Base-by-base conservation (phyloP, 305 asterid species). In the Fraxinus baroniana region DNA sequence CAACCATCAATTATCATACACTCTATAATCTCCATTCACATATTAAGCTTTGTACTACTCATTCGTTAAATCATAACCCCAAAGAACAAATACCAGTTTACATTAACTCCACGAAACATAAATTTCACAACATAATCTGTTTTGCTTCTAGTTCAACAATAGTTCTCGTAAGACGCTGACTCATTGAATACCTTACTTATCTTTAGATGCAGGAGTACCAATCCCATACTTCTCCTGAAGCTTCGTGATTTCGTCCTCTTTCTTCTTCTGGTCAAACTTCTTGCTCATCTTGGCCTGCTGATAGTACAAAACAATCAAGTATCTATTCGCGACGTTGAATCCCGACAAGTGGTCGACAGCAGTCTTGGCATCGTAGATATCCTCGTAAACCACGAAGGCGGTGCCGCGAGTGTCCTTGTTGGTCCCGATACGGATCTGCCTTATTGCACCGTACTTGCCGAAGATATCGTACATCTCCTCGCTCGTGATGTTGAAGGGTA, bases 401-500 rank as follows among this genome's bases (percentile, higher is more conserved):
- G 98, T 96, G 86, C 99, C 98, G n/a, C 99, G 93, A 0, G 99
- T 96, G 71, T 95, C 99, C 94, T 94, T 96, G 78, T 90, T 93
- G 9, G 94, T 94, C 1, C 98, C 98, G 76, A 96, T 84, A 44
- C 98, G 98, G 66, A 96, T 94, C 88, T 95, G 99, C 30, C 99
- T 85, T 12, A 94, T 94, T 17, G 98, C 98, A 64, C 98, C 98
- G 88, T 94, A 96, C 79, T 94, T 96, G 30, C 98, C 98, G 89
- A 94, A 96, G 15, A 95, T 95, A 79, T 94, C 98, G 89, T 95
- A 96, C 98, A 96, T 96, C 90, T 96, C 99, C 86, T 96, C 98
- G 87, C 98, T 94, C 70, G 98, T 92, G 9, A 94, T 94, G 89
- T 95, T 95, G 95, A 95, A 94, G 24, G 98, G 98, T 15, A 95